These are phyloP conservation scores for Ceratobasidium sp. DNA, from an alignment of 1,284 basidiomycete species.

Conservation along the genomic window DNA sequence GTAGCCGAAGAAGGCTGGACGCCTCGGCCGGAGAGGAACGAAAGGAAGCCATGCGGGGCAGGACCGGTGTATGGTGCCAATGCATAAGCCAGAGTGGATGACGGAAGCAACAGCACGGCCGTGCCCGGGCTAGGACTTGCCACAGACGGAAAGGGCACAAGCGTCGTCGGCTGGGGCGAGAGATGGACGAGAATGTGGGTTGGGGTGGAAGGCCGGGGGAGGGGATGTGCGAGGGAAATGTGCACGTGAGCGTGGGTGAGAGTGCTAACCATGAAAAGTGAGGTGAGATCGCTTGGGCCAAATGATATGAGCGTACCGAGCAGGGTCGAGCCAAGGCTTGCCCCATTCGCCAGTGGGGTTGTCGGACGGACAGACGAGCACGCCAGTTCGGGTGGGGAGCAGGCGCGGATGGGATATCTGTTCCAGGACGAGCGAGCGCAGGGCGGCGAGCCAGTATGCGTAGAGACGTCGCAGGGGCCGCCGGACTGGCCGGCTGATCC, in stretches of 20 bases:
- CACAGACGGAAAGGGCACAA: conserved; percentile 18
- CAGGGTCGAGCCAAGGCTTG: conserved; percentile 32
- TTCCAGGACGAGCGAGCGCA: conserved; percentile 35
- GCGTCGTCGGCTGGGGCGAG: conserved; percentile 19
- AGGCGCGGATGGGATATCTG: conserved; percentile 31
- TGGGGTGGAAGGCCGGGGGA: conserved; percentile 35
- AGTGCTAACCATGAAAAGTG: neutral
- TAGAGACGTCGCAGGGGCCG: conserved; percentile 32
- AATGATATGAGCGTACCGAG: conserved; percentile 25
- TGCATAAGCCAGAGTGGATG: conserved; percentile 34
- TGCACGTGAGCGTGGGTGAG: conserved; percentile 43
- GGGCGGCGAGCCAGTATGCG: conserved; percentile 29
- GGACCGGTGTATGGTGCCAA: conserved; percentile 34
- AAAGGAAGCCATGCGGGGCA: conserved; percentile 37
- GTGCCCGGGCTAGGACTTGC: conserved; percentile 21
- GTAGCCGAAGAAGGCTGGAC: conserved; percentile 35
- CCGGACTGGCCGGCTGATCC: conserved; percentile 26
- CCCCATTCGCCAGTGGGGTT: conserved; percentile 44
- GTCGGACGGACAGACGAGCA: conserved; percentile 19
- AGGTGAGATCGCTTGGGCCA: conserved; percentile 21
- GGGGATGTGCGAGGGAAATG: conserved; percentile 36
- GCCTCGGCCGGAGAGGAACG: conserved; percentile 37
- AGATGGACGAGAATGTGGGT: conserved; percentile 42
- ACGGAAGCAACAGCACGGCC: conserved; percentile 9
- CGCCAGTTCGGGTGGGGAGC: conserved; percentile 19